Evolutionary conservation across 1,139 yeast species (phyloP).

Genomic region (Candida pseudocylindracea): DNA sequence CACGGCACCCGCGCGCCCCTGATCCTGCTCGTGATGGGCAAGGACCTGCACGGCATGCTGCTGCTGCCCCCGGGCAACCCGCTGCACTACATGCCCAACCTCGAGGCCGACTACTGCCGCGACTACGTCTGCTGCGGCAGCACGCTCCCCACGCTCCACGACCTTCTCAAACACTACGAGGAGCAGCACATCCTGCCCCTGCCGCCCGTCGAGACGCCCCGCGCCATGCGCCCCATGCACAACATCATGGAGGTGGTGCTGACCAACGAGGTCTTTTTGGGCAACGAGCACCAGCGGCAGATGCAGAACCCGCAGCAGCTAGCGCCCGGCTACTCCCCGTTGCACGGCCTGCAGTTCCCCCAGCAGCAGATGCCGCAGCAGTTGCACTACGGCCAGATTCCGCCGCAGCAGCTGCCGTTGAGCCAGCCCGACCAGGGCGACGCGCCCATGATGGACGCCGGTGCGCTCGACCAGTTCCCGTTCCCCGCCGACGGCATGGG

Average conservation of each 20-base stretch:
- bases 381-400: constrained; percentile 1
- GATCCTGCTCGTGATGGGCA: constrained; percentile 8
- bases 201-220: constrained; percentile 21
- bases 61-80: constrained; percentile 30
- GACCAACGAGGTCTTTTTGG: constrained; percentile 75
- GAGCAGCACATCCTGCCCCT: constrained; percentile 82
- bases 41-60: constrained; percentile 7
- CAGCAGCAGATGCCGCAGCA: neutral
- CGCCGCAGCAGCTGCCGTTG: neutral
- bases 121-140: constrained; percentile 95
- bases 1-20: constrained; percentile 19
- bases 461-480: constrained; percentile 16
- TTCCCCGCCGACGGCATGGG: constrained; percentile 85
- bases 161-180: constrained; percentile 81
- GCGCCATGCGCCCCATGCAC: constrained; percentile 18
- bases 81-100: constrained; percentile 56
- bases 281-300: constrained; percentile 9
- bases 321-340: constrained; percentile 5
- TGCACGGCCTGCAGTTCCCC: constrained; percentile 7
- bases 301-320: constrained; percentile 4
- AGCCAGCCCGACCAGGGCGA: neutral
- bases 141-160: constrained; percentile 79
- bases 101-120: constrained; percentile 90
- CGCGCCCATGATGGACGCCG: neutral
- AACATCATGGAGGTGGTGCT: constrained; percentile 50